Evolutionary conservation across 495 filamentous ascomycete species (phyloP), one percentile per base, ranked within the genome.

Genomic region (Penicillium silybi): DNA sequence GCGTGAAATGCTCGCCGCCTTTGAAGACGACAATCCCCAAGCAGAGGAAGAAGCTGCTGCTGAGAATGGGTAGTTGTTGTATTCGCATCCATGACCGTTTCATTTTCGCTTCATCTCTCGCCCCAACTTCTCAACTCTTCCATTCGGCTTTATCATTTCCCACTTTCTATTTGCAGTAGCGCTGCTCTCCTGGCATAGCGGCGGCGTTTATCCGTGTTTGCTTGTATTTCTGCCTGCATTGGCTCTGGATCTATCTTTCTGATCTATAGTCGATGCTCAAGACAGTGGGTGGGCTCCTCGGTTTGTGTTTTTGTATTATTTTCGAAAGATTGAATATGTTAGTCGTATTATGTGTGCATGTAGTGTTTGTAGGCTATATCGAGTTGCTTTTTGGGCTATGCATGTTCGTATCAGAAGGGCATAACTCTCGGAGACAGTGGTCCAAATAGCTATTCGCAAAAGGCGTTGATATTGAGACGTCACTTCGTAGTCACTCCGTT

Each of bases 1-100:
- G 61, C 79, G 80, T 10, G 84, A 89, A 53, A 75, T 90, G 65
- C 61, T 85, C 59, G 84, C 83, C 0, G 85, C 83, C 39, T 79
- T 88, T 44, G 82, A 84, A 49, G 78, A 79, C 10, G 71, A 60
- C 53, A 66, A 73, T 41, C 47, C 56, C 7, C 58, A 61, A 27
- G 66, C 55, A n/a, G 69, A 72, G 37, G 65, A 58, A 29, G 58
- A 66, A 18, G 35, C 51, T 41, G 62, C 56, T 7, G 59, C 56
- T 8, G 69, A 72, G 18, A 64, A 67, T 46, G 64, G 60, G 15
- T 71, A 44, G 38, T 32, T 10, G 29, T 10, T 32, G 29, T 46
- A 5, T 18, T 10, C 13, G 29, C 46, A 5, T 18, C 7, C 17
- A 29, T 32, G 29, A 11, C 38, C 1, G 20, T 46, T 37, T 17